A percentile compares a stretch with the other conserved stretches of the same genome.
Conservation (phyloP, 83 land plant species). For the Picea abies region DNA sequence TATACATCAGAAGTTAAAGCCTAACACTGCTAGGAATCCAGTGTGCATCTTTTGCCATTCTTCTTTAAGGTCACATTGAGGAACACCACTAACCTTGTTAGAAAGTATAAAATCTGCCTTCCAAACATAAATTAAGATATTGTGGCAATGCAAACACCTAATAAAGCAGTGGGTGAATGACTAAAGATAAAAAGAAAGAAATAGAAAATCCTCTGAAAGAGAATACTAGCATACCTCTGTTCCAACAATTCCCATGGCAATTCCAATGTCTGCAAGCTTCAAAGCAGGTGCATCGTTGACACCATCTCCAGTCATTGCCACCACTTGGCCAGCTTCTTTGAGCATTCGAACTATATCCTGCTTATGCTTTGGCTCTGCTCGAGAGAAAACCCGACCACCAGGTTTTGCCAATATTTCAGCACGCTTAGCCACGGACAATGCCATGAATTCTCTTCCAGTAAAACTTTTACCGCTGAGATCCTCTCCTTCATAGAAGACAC, state of each 20-base stretch:
- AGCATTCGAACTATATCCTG: constrained; percentile 59
- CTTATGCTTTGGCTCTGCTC: constrained; percentile 62
- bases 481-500: constrained; percentile 41
- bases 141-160: neutral
- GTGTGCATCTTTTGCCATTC: too few relatives aligned
- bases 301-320: constrained; percentile 68
- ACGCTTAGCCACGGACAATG: constrained; percentile 29
- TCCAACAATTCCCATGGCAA: constrained; percentile 62
- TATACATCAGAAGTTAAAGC: too few relatives aligned
- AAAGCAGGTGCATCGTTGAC: constrained; percentile 70
- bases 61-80: too few relatives aligned
- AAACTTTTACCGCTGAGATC: constrained; percentile 45
- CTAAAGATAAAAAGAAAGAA: neutral
- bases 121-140: neutral
- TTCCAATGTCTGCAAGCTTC: constrained; percentile 59
- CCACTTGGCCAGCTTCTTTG: constrained; percentile 52
- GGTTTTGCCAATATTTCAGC: constrained; percentile 32
- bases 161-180: neutral
- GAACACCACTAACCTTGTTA: too few relatives aligned
- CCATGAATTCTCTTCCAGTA: constrained; percentile 46
- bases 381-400: constrained; percentile 54
- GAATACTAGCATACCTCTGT: constrained; percentile 39
- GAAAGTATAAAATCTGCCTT: neutral
- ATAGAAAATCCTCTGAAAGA: neutral
- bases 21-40: too few relatives aligned